Conservation (phyloP, 768 basidiomycete species). For the Mycena belliarum region DNA sequence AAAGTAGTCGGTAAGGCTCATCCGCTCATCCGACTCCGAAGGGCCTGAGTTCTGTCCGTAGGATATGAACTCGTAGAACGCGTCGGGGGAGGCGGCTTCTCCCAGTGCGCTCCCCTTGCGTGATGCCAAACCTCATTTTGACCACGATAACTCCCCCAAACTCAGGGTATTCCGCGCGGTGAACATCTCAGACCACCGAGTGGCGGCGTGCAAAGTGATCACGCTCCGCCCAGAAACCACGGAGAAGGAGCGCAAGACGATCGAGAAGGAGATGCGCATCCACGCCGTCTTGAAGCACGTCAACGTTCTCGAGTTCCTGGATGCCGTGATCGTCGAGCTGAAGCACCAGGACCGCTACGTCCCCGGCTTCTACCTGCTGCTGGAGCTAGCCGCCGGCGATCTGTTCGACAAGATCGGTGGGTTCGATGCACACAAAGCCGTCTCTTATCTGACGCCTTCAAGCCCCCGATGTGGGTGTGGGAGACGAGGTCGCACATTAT, state of each 20-base stretch:
- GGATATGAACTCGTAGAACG: conserved; percentile 73
- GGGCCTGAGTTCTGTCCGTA: conserved; percentile 21
- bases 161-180: conserved; percentile 83
- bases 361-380: conserved; percentile 87
- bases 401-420: too few relatives aligned
- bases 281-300: conserved; percentile 77
- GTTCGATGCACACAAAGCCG: conserved; percentile 32
- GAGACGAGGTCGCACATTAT: conserved; percentile 83
- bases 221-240: conserved; percentile 62
- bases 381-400: too few relatives aligned
- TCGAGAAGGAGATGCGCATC: conserved; percentile 92
- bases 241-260: conserved; percentile 69
- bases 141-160: background rate
- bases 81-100: conserved; percentile 88
- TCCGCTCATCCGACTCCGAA: too few relatives aligned
- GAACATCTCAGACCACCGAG: conserved; percentile 59
- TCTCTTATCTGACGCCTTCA: too few relatives aligned
- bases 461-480: conserved; percentile 90
- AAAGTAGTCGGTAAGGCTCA: too few relatives aligned
- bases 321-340: conserved; percentile 71
- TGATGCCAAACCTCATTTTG: background rate
- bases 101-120: conserved; percentile 62
- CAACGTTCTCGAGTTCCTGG: conserved; percentile 83
- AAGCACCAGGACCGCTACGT: conserved; percentile 58
- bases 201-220: conserved; percentile 90